Percentiles rank a stretch among this genome's conserved stretches.
Evolutionary conservation across 345 rosid species (phyloP).

Genomic region (Hevea brasiliensis): DNA sequence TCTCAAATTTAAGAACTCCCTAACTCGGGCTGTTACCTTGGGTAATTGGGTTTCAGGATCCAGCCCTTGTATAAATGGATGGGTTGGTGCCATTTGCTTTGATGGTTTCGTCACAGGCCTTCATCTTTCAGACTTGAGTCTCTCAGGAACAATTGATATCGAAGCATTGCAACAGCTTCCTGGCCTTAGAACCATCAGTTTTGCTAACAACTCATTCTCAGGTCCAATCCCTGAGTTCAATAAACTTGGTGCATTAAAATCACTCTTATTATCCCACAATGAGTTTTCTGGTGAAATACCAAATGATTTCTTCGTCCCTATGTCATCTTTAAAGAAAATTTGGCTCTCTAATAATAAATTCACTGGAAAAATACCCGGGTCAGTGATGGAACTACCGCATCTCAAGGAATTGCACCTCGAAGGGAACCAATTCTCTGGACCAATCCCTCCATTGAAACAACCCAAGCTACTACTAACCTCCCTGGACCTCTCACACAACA

Average conservation of each 20-base stretch:
- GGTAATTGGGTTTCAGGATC: conserved; percentile 19
- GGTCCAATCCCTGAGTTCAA: conserved; percentile 30
- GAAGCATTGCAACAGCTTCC: conserved; percentile 24
- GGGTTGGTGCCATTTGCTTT: conserved; percentile 26
- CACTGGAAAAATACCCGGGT: conserved; percentile 27
- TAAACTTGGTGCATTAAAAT: conserved; percentile 27
- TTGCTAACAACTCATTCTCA: conserved; percentile 22
- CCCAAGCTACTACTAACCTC: conserved; percentile 20
- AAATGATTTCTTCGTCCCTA: conserved; percentile 20
- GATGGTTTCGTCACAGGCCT: conserved; percentile 22
- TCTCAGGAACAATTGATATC: conserved; percentile 26
- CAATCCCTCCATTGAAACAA: conserved; percentile 42
- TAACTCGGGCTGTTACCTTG: conserved; percentile 13
- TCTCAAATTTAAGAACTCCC: conserved; percentile 21
- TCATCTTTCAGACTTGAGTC: conserved; percentile 21
- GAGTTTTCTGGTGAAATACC: conserved; percentile 27
- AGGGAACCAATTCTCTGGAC: conserved; percentile 59
- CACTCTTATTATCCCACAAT: conserved; percentile 21
- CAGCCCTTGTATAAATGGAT: conserved; percentile 18
- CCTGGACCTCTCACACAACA: conserved; percentile 55
- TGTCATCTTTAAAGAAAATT: conserved; percentile 35
- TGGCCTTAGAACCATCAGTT: conserved; percentile 26
- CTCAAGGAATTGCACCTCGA: conserved; percentile 69
- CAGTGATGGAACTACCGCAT: conserved; percentile 32
- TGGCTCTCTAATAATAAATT: conserved; percentile 26